Percentiles rank a stretch among this genome's conserved stretches.
These are phyloP conservation scores for Komagataella populi DNA, from an alignment of 805 yeast species.

Conservation along the genomic window DNA sequence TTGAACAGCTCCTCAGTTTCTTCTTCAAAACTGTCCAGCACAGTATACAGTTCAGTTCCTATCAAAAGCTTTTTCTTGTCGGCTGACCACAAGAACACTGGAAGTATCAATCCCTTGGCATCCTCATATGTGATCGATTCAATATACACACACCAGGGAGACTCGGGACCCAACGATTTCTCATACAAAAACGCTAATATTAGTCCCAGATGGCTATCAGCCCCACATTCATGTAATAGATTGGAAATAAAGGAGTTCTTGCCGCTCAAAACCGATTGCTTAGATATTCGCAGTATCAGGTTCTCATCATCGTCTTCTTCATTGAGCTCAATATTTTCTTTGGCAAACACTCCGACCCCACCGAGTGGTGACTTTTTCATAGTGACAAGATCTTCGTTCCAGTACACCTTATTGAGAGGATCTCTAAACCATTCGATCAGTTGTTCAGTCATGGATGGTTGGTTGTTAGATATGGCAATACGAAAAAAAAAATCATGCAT, in stretches of 20 bases:
- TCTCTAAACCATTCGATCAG: slow-evolving; percentile 39
- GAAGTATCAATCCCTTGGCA: slow-evolving; percentile 23
- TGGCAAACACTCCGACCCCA: slow-evolving; percentile 68
- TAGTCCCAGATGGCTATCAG: slow-evolving; percentile 55
- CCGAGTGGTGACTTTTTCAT: slow-evolving; percentile 36
- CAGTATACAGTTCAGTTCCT: slow-evolving; percentile 49
- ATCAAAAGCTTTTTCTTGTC: slow-evolving; percentile 29
- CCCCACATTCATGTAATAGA: slow-evolving; percentile 41
- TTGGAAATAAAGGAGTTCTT: slow-evolving; percentile 54
- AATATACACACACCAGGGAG: slow-evolving; percentile 77
- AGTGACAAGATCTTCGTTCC: slow-evolving; percentile 33
- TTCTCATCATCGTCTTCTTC: slow-evolving; percentile 13
- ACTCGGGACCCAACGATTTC: slow-evolving; percentile 32
- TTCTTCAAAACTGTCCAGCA: slow-evolving; percentile 41
- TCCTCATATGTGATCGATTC: slow-evolving; percentile 29
- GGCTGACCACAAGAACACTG: slow-evolving; percentile 56
- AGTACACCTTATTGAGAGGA: slow-evolving; percentile 31
- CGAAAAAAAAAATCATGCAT: neutral
- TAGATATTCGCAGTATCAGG: slow-evolving; percentile 46
- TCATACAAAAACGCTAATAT: slow-evolving; percentile 67
- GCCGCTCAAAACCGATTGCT: slow-evolving; percentile 40
- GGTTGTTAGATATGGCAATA: neutral
- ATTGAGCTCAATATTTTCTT: slow-evolving; percentile 20
- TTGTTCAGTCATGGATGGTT: slow-evolving; percentile 3
- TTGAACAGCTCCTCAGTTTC: slow-evolving; percentile 27